Evolutionary conservation across 2,329 filamentous ascomycete genomes (phyloP), one percentile per base, ranked within the genome.

Genomic region (Epichloe sylvatica): DNA sequence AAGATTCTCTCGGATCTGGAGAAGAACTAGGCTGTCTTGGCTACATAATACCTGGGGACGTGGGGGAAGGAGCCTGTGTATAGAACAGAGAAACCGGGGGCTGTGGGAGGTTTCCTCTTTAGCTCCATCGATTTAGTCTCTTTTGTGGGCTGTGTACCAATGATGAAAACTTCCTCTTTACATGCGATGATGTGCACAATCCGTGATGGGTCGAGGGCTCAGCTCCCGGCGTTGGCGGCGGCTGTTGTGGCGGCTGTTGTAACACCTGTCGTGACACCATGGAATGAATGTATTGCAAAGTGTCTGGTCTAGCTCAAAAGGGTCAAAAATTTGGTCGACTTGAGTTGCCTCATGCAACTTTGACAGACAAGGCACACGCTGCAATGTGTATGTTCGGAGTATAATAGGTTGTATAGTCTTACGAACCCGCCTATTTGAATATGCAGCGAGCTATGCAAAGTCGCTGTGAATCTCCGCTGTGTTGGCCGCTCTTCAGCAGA

Each of bases 1-100:
- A 95, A 97, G 89, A 97, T 98, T 79, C 77, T 98, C 69, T 90
- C 92, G 63, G 92, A 97, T 64, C 79, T 97, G 64, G 86, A 92
- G 70, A 74, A 74, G 64, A 73, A 73, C 64, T 73, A 74, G 70
- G 62, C 56, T 59, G 56, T 56, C 60, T 63, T 59, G 56, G 56
- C 61, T 62, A 58, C 58, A 59, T 64, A 63, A 65, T 65, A 61
- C 57, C 59, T 55, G 61, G 60, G 59, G 62, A 60, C 57, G 56
- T 57, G 59, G 56, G 56, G 56, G 51, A 59, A 59, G 53, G 57
- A 68, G 67, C 69, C 68, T 73, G 72, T 78, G 75, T 78, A 75
- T 76, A 78, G 74, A 72, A 68, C 69, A 72, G 69, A 73, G 71
- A 71, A 73, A 68, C 65, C 68, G 68, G 63, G 69, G 69, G 66